Evolutionary conservation across 2,329 filamentous ascomycete species (phyloP).

Genomic region (Sporothrix phasma): DNA sequence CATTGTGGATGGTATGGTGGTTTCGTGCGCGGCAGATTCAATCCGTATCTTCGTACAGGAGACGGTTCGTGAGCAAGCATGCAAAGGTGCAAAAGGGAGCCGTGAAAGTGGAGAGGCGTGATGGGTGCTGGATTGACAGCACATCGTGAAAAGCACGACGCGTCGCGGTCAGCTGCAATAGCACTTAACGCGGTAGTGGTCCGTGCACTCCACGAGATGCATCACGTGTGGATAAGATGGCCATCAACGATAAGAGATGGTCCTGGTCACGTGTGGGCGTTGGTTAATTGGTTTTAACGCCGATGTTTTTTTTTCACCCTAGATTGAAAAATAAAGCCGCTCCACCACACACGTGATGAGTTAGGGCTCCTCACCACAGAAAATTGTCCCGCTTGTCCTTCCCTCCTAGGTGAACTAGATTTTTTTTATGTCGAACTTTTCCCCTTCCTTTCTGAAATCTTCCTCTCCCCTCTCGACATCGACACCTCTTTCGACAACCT

Average conservation of each 20-base stretch:
- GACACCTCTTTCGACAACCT: slow-evolving; percentile 13
- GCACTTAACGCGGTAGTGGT: slow-evolving; percentile 15
- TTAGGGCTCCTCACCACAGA: slow-evolving; percentile 19
- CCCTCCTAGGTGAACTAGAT: slow-evolving; percentile 9
- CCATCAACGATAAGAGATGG: background rate
- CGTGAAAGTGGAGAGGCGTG: background rate
- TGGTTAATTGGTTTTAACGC: too few relatives aligned
- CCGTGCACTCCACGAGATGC: slow-evolving; percentile 1
- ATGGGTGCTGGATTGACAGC: background rate
- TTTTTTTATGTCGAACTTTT: slow-evolving; percentile 16
- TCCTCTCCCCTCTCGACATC: slow-evolving; percentile 11
- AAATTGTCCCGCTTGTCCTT: slow-evolving; percentile 11
- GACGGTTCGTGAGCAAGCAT: background rate
- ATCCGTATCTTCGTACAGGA: background rate
- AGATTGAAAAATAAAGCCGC: background rate
- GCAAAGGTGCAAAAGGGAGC: background rate
- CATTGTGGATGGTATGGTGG: slow-evolving; percentile 32
- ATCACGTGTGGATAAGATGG: background rate
- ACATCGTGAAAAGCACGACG: slow-evolving; percentile 10
- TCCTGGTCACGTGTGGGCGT: background rate
- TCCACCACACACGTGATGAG: slow-evolving; percentile 13
- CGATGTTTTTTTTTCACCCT: background rate
- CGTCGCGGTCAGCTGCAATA: slow-evolving; percentile 13
- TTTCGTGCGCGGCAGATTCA: background rate
- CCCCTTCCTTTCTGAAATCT: slow-evolving; percentile 9